Percentiles rank a stretch among this genome's conserved stretches.
Evolutionary conservation across 2,329 filamentous ascomycete genomes (phyloP).

Genomic region (Boeremia lycopersici): DNA sequence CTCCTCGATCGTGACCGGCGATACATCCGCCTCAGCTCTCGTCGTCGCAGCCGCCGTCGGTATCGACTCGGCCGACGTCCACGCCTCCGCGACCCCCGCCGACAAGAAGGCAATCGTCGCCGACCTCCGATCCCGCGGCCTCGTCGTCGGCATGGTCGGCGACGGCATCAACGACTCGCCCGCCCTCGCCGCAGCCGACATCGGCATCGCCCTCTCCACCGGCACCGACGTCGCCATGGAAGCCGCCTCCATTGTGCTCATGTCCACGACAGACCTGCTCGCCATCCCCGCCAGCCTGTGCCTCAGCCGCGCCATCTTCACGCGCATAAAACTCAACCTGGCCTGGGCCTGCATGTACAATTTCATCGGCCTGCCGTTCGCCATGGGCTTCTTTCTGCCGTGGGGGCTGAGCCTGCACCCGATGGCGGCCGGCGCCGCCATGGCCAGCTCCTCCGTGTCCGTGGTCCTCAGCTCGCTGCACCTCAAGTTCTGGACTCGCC

Average conservation of each 20-base stretch:
- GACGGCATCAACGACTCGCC: conserved; percentile 99
- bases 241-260: conserved; percentile 93
- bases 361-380: conserved; percentile 85
- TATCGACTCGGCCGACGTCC: conserved; percentile 76
- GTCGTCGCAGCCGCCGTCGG: conserved; percentile 84
- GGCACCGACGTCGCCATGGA: conserved; percentile 98
- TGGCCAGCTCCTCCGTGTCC: conserved; percentile 88
- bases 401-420: conserved; percentile 87
- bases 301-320: conserved; percentile 84
- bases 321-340: conserved; percentile 90
- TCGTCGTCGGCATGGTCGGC: conserved; percentile 90
- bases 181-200: conserved; percentile 86
- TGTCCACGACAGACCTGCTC: conserved; percentile 89
- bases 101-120: conserved; percentile 89
- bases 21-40: conserved; percentile 82
- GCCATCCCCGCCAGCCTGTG: conserved; percentile 87
- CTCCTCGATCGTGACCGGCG: conserved; percentile 91
- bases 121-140: conserved; percentile 72
- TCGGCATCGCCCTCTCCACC: conserved; percentile 89
- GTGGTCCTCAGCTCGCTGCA: conserved; percentile 85
- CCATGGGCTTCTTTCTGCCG: conserved; percentile 94
- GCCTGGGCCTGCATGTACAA: conserved; percentile 95
- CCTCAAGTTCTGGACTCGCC: conserved; percentile 84
- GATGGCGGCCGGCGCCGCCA: conserved; percentile 92
- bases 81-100: conserved; percentile 85